A percentile compares a stretch with the other conserved stretches of the same genome.
Evolutionary conservation across 129 eudicot genomes (phyloP).

Genomic region (Dittrichia graveolens): DNA sequence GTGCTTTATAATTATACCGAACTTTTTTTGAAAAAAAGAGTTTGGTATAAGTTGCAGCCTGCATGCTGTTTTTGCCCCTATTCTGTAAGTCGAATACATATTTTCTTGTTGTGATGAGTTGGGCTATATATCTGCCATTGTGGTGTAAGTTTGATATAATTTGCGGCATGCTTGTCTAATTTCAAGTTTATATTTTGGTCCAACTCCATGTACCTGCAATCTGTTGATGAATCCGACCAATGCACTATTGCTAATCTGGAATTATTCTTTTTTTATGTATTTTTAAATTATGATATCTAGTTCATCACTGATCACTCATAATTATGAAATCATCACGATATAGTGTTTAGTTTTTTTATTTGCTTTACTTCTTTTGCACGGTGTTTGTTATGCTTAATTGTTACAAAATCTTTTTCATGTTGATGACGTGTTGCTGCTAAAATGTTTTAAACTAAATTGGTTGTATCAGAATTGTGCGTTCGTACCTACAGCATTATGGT

Average conservation of each 20-base stretch:
- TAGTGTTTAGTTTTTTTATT: not conserved
- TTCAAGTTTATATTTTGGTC: not conserved
- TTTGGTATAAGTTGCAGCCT: no score
- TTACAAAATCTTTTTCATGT: not conserved
- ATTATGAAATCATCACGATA: not conserved
- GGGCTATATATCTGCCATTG: not conserved
- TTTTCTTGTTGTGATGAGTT: constrained; percentile 6
- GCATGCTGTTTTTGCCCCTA: not conserved
- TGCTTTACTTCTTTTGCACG: not conserved
- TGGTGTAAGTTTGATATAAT: not conserved
- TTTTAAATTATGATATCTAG: not conserved
- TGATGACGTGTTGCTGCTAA: constrained; percentile 3
- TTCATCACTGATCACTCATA: not conserved
- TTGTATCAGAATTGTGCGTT: constrained; percentile 73
- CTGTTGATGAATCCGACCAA: not conserved
- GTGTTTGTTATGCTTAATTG: not conserved
- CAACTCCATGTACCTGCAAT: not conserved
- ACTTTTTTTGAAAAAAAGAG: not conserved
- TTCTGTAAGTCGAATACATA: not conserved
- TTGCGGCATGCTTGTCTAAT: not conserved
- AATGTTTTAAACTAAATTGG: constrained; percentile 10
- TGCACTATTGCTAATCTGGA: not conserved
- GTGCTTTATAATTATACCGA: not conserved
- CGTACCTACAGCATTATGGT: constrained; percentile 91
- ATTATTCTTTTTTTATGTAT: not conserved